phyloP scores from a whole-genome alignment of 805 yeast species.

The Metschnikowia bowlesiae region DNA sequence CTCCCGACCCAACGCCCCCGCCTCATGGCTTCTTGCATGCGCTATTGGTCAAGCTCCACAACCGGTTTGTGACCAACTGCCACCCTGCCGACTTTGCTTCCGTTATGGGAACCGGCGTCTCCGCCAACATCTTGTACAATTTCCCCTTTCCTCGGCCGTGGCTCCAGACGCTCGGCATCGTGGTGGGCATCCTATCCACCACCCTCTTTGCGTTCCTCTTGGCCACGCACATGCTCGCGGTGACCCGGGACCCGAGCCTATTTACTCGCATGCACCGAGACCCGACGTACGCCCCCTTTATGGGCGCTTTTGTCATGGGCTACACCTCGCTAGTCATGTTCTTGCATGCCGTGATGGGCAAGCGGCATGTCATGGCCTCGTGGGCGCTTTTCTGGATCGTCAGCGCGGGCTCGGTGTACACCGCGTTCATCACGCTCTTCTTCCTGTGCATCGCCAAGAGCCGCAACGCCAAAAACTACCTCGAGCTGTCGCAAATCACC shows the following conservation, averaged over 20 bases:
- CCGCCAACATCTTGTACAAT: slow-evolving; percentile 53
- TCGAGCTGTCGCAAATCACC: slow-evolving; percentile 36
- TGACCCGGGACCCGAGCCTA: slow-evolving; percentile 27
- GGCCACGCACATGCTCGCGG: slow-evolving; percentile 37
- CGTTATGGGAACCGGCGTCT: slow-evolving; percentile 85
- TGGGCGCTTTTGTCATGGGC: slow-evolving; percentile 85
- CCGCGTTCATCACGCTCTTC: slow-evolving; percentile 58
- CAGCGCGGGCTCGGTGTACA: slow-evolving; percentile 47
- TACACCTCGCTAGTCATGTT: slow-evolving; percentile 59
- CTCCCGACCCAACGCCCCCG: no score
- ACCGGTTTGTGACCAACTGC: slow-evolving; percentile 22
- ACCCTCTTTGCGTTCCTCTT: slow-evolving; percentile 43
- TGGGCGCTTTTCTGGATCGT: slow-evolving; percentile 77
- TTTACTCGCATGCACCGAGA: slow-evolving; percentile 22
- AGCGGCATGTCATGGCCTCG: slow-evolving; percentile 42
- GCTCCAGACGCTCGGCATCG: slow-evolving; percentile 52
- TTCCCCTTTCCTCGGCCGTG: slow-evolving; percentile 65
- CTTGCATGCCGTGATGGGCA: slow-evolving; percentile 43
- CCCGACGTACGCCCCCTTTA: slow-evolving; percentile 51
- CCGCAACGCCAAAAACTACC: slow-evolving; percentile 22
- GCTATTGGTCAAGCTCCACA: slow-evolving; percentile 5
- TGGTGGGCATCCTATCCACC: slow-evolving; percentile 60
- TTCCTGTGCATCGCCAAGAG: slow-evolving; percentile 41
- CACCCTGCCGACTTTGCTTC: slow-evolving; percentile 61
- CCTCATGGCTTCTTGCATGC: not conserved